These are phyloP conservation scores for Apiosordaria backusii DNA, from an alignment of 495 filamentous ascomycete genomes.

Conservation along the genomic window DNA sequence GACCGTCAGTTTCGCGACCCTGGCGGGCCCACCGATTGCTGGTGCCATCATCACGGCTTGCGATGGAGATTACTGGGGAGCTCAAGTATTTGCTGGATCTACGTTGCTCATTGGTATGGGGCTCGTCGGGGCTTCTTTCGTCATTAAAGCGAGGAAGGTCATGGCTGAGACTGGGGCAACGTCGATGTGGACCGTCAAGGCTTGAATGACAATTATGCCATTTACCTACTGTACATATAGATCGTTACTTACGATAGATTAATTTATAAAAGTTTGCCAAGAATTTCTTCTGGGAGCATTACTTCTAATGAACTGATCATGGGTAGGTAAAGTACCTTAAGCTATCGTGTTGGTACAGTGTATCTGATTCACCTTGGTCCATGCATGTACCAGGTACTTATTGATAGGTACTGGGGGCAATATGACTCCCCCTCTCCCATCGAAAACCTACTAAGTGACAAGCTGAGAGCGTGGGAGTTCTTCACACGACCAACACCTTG, in stretches of 20 bases:
- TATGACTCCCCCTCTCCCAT: too few species aligned
- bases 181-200: background rate
- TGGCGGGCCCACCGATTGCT: conserved; percentile 73
- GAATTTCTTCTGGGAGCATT: too few species aligned
- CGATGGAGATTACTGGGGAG: conserved; percentile 56
- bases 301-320: too few species aligned
- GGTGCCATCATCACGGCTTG: conserved; percentile 59
- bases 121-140: conserved; percentile 41
- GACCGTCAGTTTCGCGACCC: conserved; percentile 65
- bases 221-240: too few species aligned
- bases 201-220: too few species aligned
- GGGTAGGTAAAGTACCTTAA: too few species aligned
- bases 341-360: too few species aligned
- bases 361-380: too few species aligned
- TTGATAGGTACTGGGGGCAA: too few species aligned
- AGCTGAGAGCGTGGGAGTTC: background rate
- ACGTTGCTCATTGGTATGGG: conserved; percentile 41
- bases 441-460: background rate
- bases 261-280: too few species aligned
- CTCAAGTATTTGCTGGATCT: conserved; percentile 59
- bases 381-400: too few species aligned
- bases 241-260: too few species aligned
- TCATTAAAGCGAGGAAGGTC: conserved; percentile 33
- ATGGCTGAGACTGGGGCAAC: conserved; percentile 6
- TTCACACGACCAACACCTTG: conserved; percentile 9